Base-by-base conservation (phyloP, 176 grass and related monocot genomes). In the Chloris gayana region DNA sequence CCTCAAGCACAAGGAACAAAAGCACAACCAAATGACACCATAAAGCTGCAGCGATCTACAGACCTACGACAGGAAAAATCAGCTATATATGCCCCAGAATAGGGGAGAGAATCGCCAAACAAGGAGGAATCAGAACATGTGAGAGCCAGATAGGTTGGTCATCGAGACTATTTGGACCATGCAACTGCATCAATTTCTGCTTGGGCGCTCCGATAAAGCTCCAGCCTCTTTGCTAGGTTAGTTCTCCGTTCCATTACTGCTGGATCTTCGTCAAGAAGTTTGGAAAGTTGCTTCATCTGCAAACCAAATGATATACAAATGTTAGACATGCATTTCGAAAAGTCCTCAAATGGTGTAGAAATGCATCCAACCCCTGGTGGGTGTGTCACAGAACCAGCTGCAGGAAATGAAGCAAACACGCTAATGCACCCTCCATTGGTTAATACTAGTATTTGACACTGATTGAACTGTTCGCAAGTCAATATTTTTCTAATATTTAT, bases 161-260 rank as follows among this genome's bases (percentile, higher is more conserved):
- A 64, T 54, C 59, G 33, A 15, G 75, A 82, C 57, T 97, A 97
- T 82, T 97, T 97, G 11, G 94, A 78, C 91, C 94, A 97, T 54
- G 91, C 89, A 73, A 97, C 94, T 0, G 91, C 83, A 31, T 97
- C 94, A 0, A 97, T 94, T 73, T 97, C 94, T 13, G 91, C 14
- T 78, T 97, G 94, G 6, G 94, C 94, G 1, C 80, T 92, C 86
- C 89, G 85, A 74, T 97, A 97, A 39, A 97, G 64, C 75, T 94
- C 94, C 49, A 94, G 78, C 73, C 91, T 88, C 85, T 97, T 94
- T 24, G 94, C 91, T 24, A 97, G 85, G 57, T 89, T 89, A 22
- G 80, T 79, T 77, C 94, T 87, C 27, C 89, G 91, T 35, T 94
- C 94, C 94, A 94, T 97, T 38, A 97, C 92, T 18, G 89, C 87